These are phyloP conservation scores for Penicillium sp. DNA, from an alignment of 2,329 filamentous ascomycete genomes.

Conservation along the genomic window DNA sequence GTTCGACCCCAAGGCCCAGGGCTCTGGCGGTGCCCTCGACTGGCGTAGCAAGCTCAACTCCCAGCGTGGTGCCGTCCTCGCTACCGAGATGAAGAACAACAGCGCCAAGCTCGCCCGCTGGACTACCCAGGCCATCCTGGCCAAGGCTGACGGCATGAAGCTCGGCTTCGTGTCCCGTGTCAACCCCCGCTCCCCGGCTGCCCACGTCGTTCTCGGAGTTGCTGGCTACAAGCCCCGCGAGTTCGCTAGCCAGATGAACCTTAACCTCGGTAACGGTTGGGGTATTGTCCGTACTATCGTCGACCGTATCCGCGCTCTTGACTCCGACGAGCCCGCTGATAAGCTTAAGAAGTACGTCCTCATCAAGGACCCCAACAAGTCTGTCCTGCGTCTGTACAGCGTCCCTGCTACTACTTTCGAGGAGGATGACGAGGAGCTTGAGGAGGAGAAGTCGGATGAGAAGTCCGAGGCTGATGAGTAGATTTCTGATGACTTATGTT, in stretches of 20 bases:
- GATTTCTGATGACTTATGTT: slow-evolving; percentile 18
- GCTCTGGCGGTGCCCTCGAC: slow-evolving; percentile 89
- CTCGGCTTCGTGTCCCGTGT: slow-evolving; percentile 94
- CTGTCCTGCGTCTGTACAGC: slow-evolving; percentile 87
- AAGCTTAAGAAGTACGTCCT: slow-evolving; percentile 52
- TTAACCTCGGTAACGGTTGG: slow-evolving; percentile 96
- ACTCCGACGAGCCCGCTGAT: slow-evolving; percentile 43
- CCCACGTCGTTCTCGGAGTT: slow-evolving; percentile 92
- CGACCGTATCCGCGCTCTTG: slow-evolving; percentile 63
- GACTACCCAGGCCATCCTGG: slow-evolving; percentile 95
- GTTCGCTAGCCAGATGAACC: slow-evolving; percentile 96
- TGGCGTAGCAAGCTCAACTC: slow-evolving; percentile 93
- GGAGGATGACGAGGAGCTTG: slow-evolving; percentile 69
- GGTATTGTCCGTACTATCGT: slow-evolving; percentile 97
- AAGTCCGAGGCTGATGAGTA: slow-evolving; percentile 52
- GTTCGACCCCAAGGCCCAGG: slow-evolving; percentile 97
- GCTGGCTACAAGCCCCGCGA: slow-evolving; percentile 97
- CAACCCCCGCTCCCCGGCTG: slow-evolving; percentile 88
- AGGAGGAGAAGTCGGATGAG: slow-evolving; percentile 54
- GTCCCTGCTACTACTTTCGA: slow-evolving; percentile 86
- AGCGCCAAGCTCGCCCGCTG: slow-evolving; percentile 96
- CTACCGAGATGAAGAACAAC: slow-evolving; percentile 99
- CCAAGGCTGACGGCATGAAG: slow-evolving; percentile 98
- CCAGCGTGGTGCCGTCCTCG: slow-evolving; percentile 94
- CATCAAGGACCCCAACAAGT: slow-evolving; percentile 92